These are phyloP conservation scores for Mycosphaerelloides madeirae DNA, from an alignment of 2,329 filamentous ascomycete genomes.

Conservation along the genomic window DNA sequence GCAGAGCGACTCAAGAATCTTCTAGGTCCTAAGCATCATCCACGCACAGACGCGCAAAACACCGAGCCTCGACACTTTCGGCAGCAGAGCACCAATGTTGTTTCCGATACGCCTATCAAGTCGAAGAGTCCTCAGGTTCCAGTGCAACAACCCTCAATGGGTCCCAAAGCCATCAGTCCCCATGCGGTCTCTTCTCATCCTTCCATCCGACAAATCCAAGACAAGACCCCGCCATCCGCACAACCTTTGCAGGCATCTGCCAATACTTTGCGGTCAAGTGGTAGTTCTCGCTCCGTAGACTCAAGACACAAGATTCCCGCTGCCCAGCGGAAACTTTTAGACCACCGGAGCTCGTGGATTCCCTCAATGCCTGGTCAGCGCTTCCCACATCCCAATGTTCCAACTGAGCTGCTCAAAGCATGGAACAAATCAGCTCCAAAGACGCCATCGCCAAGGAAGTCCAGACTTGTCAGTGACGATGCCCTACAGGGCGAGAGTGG, in stretches of 20 bases:
- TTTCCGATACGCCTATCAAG: constrained; percentile 2
- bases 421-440: constrained; percentile 20
- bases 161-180: not conserved
- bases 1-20: not conserved
- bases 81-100: not conserved
- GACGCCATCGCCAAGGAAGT: not conserved
- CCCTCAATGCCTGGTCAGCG: constrained; percentile 33
- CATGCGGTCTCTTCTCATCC: not conserved
- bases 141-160: not conserved
- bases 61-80: not conserved
- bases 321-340: constrained; percentile 49
- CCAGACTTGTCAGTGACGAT: not conserved
- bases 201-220: not conserved
- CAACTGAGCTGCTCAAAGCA: constrained; percentile 30
- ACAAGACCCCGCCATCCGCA: constrained; percentile 4
- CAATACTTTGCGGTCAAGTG: constrained; percentile 1
- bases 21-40: not conserved
- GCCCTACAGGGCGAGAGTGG: not conserved
- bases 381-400: constrained; percentile 38
- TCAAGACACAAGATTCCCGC: constrained; percentile 33
- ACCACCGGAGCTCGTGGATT: constrained; percentile 39
- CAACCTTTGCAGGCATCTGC: not conserved
- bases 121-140: not conserved
- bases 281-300: constrained; percentile 15
- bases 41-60: not conserved